Percentiles rank a stretch among this genome's conserved stretches.
Conservation (phyloP, 2,329 filamentous ascomycete species). For the Didymella lethalis region DNA sequence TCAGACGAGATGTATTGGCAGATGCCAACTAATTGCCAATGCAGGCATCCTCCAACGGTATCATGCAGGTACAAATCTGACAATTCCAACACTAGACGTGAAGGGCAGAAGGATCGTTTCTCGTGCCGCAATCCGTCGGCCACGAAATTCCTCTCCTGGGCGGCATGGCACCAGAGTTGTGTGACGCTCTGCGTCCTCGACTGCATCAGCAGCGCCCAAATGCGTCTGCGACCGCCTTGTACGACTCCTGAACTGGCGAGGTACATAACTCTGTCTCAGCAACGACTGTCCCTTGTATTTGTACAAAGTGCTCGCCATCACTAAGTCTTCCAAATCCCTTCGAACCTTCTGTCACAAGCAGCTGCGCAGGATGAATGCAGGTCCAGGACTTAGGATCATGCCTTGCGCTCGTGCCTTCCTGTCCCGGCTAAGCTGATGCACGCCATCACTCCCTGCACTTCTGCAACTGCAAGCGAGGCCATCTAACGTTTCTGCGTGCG, state of each 20-base stretch:
- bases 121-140: conserved; percentile 5
- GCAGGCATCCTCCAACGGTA: conserved; percentile 1
- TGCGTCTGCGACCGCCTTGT: conserved; percentile 13
- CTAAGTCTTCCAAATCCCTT: not conserved
- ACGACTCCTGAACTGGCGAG: conserved; percentile 9
- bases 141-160: conserved; percentile 1
- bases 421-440: conserved; percentile 13
- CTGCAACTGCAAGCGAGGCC: not conserved
- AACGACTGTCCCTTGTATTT: conserved; percentile 2
- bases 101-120: not conserved
- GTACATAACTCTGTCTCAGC: conserved; percentile 5
- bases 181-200: conserved; percentile 6
- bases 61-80: conserved; percentile 17
- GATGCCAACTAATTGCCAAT: conserved; percentile 4
- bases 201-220: conserved; percentile 21
- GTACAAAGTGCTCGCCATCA: conserved; percentile 5
- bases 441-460: not conserved
- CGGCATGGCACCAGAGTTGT: conserved; percentile 7
- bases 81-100: not conserved
- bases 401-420: conserved; percentile 21
- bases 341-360: conserved; percentile 1
- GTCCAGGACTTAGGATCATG: conserved; percentile 10
- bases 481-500: conserved; percentile 5
- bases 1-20: conserved; percentile 2
- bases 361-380: conserved; percentile 9